These are phyloP conservation scores for Orychophragmus violaceus DNA, from an alignment of 345 rosid species.

Conservation along the genomic window DNA sequence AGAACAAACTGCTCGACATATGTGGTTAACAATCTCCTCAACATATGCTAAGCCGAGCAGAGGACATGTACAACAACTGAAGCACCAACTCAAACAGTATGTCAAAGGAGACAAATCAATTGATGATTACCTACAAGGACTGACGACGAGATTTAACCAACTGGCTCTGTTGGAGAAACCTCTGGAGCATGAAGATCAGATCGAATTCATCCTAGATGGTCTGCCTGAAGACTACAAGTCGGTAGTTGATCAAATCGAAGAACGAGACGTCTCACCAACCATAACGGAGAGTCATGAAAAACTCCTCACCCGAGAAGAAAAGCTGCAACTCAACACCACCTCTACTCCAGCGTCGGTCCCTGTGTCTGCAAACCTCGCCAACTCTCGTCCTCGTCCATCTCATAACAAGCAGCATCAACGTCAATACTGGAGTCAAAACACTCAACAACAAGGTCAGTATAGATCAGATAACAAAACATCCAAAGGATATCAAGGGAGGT, in stretches of 20 bases:
- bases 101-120: not conserved
- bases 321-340: no score
- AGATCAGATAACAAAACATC: no score
- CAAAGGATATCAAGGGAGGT: no score
- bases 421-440: no score
- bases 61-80: not conserved
- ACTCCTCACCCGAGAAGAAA: not conserved
- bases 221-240: not conserved
- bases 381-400: no score
- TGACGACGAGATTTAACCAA: not conserved
- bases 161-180: not conserved
- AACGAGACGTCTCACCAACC: not conserved
- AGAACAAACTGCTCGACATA: not conserved
- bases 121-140: no score
- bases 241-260: no score
- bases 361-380: no score
- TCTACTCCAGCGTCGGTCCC: no score
- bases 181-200: not conserved
- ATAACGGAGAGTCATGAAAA: not conserved
- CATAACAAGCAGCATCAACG: no score
- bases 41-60: not conserved
- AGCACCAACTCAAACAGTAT: not conserved
- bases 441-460: no score
- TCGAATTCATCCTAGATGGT: not conserved
- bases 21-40: not conserved